A percentile compares a stretch with the other conserved stretches of the same genome.
These are phyloP conservation scores for Eimeria sp. DNA, from an alignment of 169 alveolate species.

Conservation along the genomic window DNA sequence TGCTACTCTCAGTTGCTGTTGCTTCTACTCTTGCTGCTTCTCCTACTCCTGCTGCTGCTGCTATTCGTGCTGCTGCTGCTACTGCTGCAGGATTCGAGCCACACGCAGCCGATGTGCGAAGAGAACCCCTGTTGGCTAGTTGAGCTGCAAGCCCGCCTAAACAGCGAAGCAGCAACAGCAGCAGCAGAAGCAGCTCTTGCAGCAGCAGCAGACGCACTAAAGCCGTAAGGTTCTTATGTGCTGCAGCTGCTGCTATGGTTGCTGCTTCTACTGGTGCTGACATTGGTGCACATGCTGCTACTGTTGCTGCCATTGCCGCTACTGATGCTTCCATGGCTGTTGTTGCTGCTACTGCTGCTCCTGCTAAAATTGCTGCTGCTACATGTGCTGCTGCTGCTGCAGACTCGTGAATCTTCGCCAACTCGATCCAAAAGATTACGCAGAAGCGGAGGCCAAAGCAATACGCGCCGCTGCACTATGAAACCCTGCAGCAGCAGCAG, in stretches of 20 bases:
- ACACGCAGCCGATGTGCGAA: not conserved
- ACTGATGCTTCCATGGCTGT: not conserved
- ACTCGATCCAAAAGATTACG: conserved; percentile 22
- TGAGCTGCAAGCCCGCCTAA: conserved; percentile 13
- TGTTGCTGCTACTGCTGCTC: not conserved
- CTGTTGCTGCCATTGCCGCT: not conserved
- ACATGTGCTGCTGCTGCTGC: not conserved
- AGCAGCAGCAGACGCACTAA: conserved; percentile 5
- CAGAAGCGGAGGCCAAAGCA: not conserved
- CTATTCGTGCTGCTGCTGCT: conserved; percentile 24
- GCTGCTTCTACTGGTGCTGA: conserved; percentile 1
- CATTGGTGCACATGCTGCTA: not conserved
- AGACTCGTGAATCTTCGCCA: conserved; percentile 13
- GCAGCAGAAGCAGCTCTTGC: conserved; percentile 54
- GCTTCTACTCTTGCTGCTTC: too few relatives aligned
- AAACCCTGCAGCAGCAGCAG: conserved; percentile 31
- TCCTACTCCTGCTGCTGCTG: not conserved
- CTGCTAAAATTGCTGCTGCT: not conserved
- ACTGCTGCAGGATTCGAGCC: not conserved
- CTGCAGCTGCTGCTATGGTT: not conserved
- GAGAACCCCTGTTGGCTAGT: conserved; percentile 27
- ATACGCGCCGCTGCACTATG: conserved; percentile 23
- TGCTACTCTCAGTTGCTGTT: not conserved
- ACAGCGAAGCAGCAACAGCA: conserved; percentile 26
- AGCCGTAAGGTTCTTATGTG: not conserved